phyloP scores from a whole-genome alignment of 208 protist species.

The Phytomonas sp. region DNA sequence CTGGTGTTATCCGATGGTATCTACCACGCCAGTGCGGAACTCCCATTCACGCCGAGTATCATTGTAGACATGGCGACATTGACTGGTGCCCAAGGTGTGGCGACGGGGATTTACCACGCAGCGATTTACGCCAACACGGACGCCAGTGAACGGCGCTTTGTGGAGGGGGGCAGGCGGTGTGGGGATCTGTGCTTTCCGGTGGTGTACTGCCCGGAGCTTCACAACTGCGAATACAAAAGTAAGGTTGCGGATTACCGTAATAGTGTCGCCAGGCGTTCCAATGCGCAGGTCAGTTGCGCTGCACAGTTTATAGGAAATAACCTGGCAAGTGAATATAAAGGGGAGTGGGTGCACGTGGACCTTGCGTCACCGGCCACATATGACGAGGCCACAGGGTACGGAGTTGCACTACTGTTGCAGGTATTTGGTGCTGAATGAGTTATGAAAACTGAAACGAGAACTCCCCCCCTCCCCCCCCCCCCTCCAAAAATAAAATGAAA shows the following conservation, averaged over 20 bases:
- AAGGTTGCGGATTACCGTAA: slow-evolving; percentile 68
- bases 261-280: slow-evolving; percentile 49
- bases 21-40: slow-evolving; percentile 73
- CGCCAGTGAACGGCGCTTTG: slow-evolving; percentile 42
- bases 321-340: slow-evolving; percentile 46
- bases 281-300: slow-evolving; percentile 76
- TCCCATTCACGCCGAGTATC: slow-evolving; percentile 63
- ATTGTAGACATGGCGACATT: slow-evolving; percentile 90
- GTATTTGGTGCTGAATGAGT: slow-evolving; percentile 19
- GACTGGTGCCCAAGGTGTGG: slow-evolving; percentile 84
- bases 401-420: slow-evolving; percentile 57
- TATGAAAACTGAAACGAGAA: background rate
- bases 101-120: slow-evolving; percentile 72
- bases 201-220: slow-evolving; percentile 84
- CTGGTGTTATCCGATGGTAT: slow-evolving; percentile 88
- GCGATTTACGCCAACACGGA: slow-evolving; percentile 77
- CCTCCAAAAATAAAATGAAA: background rate
- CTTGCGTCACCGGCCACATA: slow-evolving; percentile 57
- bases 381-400: slow-evolving; percentile 69
- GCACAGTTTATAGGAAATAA: slow-evolving; percentile 76
- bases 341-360: slow-evolving; percentile 84
- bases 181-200: slow-evolving; percentile 86
- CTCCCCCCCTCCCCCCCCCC: background rate
- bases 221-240: slow-evolving; percentile 61
- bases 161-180: slow-evolving; percentile 32